These are phyloP conservation scores for Boletus subcaerulescens DNA, from an alignment of 768 basidiomycete species.

Conservation along the genomic window DNA sequence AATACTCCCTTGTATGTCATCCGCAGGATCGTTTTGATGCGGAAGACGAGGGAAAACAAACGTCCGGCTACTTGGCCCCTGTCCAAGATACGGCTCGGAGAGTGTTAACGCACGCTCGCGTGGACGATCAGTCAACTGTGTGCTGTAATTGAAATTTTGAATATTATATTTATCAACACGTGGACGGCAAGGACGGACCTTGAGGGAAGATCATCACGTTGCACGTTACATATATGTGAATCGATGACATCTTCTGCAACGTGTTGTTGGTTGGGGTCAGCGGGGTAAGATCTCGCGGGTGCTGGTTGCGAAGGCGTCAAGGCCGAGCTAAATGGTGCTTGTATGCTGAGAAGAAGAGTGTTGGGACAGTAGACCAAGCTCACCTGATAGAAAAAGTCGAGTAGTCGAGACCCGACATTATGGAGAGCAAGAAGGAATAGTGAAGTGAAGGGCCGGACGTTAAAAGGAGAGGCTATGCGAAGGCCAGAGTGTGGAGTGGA, in stretches of 20 bases:
- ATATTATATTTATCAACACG: constrained; percentile 16
- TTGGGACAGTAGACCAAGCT: not conserved
- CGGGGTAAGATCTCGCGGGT: constrained; percentile 25
- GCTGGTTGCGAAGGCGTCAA: constrained; percentile 27
- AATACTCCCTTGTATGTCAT: constrained; percentile 24
- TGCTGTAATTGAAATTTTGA: constrained; percentile 20
- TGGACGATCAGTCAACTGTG: constrained; percentile 19
- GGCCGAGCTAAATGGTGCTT: constrained; percentile 18
- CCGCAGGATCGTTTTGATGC: constrained; percentile 13
- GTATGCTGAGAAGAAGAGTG: not conserved
- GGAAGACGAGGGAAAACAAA: constrained; percentile 10
- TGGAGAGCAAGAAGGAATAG: not conserved
- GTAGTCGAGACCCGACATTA: constrained; percentile 26
- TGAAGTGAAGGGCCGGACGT: constrained; percentile 2
- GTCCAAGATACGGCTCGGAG: constrained; percentile 20
- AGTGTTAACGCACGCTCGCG: constrained; percentile 18
- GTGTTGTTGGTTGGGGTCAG: constrained; percentile 26
- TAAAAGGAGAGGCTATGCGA: constrained; percentile 6
- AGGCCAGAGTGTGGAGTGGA: constrained; percentile 8
- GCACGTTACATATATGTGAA: constrained; percentile 21
- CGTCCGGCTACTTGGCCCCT: constrained; percentile 10
- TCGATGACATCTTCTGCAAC: constrained; percentile 30
- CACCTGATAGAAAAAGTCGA: constrained; percentile 29
- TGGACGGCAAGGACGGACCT: constrained; percentile 30
- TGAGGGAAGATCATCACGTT: constrained; percentile 36